These are phyloP conservation scores for Phytophthora fragariaefolia DNA, from an alignment of 352 stramenopile genomes.

Conservation along the genomic window DNA sequence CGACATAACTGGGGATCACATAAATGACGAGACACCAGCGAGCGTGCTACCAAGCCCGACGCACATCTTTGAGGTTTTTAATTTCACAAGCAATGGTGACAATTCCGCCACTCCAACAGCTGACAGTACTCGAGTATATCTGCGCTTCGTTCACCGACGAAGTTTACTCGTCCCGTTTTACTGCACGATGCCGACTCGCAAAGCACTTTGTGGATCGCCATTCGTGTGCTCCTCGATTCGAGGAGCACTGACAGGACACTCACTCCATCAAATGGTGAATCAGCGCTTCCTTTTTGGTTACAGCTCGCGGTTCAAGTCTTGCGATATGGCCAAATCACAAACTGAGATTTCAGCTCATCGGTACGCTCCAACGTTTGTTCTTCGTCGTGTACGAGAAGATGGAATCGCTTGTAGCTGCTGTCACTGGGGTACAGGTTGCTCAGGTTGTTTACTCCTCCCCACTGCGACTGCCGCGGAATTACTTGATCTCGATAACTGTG, in stretches of 20 bases:
- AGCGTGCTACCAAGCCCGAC: constrained; percentile 29
- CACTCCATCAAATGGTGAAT: constrained; percentile 38
- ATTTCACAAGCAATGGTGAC: neutral
- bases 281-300: constrained; percentile 20
- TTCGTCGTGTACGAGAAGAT: constrained; percentile 54
- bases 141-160: constrained; percentile 56
- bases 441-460: constrained; percentile 53
- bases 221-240: constrained; percentile 37
- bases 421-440: constrained; percentile 60
- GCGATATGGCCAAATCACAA: neutral
- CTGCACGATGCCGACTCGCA: constrained; percentile 44
- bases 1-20: neutral
- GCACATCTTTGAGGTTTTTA: constrained; percentile 51
- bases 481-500: constrained; percentile 48
- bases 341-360: neutral
- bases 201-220: constrained; percentile 44
- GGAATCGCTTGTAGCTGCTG: constrained; percentile 56
- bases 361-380: constrained; percentile 35
- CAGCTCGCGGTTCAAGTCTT: neutral
- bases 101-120: constrained; percentile 2
- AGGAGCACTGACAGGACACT: constrained; percentile 33
- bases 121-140: constrained; percentile 25
- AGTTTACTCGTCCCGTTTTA: constrained; percentile 62
- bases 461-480: constrained; percentile 34
- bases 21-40: constrained; percentile 16